Evolutionary conservation across 352 stramenopile genomes (phyloP), one percentile per base, ranked within the genome.

Genomic region (Globisporangium polare): DNA sequence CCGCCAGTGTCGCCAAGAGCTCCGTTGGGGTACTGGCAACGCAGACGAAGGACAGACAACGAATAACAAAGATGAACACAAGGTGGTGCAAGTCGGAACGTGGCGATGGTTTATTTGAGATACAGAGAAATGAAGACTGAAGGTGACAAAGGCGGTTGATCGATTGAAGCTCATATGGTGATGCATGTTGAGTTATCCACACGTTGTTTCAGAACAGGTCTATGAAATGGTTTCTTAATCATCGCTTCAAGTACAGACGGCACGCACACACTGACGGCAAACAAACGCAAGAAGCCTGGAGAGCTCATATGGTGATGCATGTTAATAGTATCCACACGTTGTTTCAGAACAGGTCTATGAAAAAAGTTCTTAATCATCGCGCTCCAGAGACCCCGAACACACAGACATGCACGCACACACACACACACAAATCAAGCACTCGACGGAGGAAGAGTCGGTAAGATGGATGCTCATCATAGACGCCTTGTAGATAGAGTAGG

Each of bases 261-360:
- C n/a, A n/a, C n/a, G 50, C 5, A 55, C 5, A 22, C 0, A 2
- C 13, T 43, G n/a, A 12, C 8, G 20, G 35, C 56, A 50, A 12
- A 45, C 3, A 15, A 50, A 39, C 50, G 42, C 13, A 54, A 46
- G 26, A 53, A 37, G 59, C 31, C 54, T 52, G 59, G 53, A 67
- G 45, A 75, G 73, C 81, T 93, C 81, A 93, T 88, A 93, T 93
- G 84, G 84, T 93, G 84, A 93, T 93, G 85, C 85, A 94, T 94
- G 85, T 90, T 90, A 78, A 56, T 56, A 35, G 68, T 83, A 78
- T 94, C 85, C 77, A 92, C 85, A 94, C 71, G 68, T 58, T 65
- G 51, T 58, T 91, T 94, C 83, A 89, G 85, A 91, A 94, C 85
- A 94, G 85, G 85, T 94, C 85, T 94, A 80, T 91, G 75, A 84